A percentile compares a stretch with the other conserved stretches of the same genome.
phyloP scores from a whole-genome alignment of 441 rosid genomes.

The Jatropha multifida region DNA sequence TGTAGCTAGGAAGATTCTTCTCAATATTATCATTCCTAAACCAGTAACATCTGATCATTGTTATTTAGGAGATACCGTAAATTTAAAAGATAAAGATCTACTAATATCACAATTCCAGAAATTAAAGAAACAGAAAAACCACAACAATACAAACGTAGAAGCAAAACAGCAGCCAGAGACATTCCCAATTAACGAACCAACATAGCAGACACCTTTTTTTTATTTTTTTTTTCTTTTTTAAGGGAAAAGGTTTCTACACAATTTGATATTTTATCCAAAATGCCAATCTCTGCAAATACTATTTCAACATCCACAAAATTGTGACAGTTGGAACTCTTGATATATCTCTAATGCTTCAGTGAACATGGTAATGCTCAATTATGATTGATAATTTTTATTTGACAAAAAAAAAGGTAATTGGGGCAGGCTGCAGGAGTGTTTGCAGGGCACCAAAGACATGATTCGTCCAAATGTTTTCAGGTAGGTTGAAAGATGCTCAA shows the following conservation, averaged over 20 bases:
- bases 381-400: not conserved
- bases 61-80: not conserved
- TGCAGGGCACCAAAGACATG: too few species aligned
- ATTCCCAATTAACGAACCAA: not conserved
- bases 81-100: not conserved
- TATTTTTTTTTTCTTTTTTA: not conserved
- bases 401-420: not conserved
- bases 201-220: not conserved
- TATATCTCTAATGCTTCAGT: not conserved
- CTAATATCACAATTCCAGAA: not conserved
- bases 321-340: not conserved
- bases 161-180: not conserved
- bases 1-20: conserved; percentile 56
- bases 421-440: not conserved
- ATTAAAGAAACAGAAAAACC: not conserved
- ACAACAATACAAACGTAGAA: not conserved
- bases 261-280: not conserved
- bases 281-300: not conserved
- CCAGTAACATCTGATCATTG: conserved; percentile 8
- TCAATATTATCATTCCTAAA: conserved; percentile 73
- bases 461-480: not conserved
- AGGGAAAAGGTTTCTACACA: not conserved
- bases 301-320: not conserved
- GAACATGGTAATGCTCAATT: not conserved
- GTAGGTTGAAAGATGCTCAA: not conserved